Evolutionary conservation across 1,284 basidiomycete species (phyloP).

Genomic region (Ceratobasidium sp.): DNA sequence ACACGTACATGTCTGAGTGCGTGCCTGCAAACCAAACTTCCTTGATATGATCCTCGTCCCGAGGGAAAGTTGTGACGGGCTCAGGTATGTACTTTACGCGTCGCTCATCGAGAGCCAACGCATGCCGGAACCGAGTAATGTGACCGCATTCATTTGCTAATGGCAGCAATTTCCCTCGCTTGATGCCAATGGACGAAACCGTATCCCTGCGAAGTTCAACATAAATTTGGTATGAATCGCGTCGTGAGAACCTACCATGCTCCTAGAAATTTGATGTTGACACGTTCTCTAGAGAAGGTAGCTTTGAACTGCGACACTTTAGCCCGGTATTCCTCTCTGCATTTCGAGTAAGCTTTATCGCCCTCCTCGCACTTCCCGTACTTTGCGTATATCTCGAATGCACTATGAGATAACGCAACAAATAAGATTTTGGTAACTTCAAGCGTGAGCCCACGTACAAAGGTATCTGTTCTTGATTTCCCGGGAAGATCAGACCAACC

Average conservation of each 20-base stretch:
- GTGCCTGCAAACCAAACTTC: too few relatives aligned
- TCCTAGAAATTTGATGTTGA: constrained; percentile 59
- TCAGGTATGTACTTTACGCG: constrained; percentile 28
- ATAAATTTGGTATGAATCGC: not conserved
- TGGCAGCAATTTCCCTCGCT: not conserved
- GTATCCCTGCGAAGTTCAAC: constrained; percentile 62
- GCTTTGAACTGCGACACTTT: constrained; percentile 56
- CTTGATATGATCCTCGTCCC: not conserved
- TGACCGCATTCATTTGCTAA: constrained; percentile 1
- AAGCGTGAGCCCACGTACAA: constrained; percentile 53
- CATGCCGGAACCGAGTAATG: constrained; percentile 37
- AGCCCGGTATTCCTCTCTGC: constrained; percentile 60
- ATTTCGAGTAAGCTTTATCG: too few relatives aligned
- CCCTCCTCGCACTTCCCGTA: too few relatives aligned
- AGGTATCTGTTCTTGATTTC: constrained; percentile 58
- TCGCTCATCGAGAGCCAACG: constrained; percentile 43
- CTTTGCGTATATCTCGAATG: constrained; percentile 58
- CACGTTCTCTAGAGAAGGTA: constrained; percentile 57
- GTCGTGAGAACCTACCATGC: constrained; percentile 54
- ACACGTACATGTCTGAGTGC: too few relatives aligned
- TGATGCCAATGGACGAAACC: constrained; percentile 49
- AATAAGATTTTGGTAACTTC: constrained; percentile 8
- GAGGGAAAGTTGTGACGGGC: constrained; percentile 24
- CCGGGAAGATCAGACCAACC: constrained; percentile 57
- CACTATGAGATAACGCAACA: constrained; percentile 52